Evolutionary conservation across 345 rosid genomes (phyloP).

Genomic region (Viola odorata): DNA sequence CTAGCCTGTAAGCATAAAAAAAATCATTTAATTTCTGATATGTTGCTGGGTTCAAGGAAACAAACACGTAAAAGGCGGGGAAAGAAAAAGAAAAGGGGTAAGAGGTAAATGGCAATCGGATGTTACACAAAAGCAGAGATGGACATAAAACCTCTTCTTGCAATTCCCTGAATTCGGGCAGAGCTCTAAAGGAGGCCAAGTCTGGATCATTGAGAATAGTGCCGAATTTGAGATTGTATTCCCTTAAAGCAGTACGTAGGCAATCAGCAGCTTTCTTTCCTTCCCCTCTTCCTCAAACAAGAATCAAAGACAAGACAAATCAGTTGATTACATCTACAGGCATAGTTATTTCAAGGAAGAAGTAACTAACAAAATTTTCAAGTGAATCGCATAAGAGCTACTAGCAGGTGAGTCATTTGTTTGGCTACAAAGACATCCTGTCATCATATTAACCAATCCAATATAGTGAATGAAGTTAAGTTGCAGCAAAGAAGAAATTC

Average conservation of each 20-base stretch:
- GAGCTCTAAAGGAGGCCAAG: constrained; percentile 85
- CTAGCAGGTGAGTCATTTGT: background rate
- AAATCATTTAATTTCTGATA: background rate
- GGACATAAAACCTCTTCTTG: constrained; percentile 72
- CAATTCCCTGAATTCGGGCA: constrained; percentile 87
- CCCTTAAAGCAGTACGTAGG: constrained; percentile 70
- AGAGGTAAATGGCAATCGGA: background rate
- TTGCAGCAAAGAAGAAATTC: background rate
- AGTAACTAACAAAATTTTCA: background rate
- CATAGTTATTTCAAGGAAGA: too few relatives aligned
- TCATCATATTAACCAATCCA: background rate
- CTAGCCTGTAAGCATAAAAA: constrained; percentile 55
- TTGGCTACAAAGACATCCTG: background rate
- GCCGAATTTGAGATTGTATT: constrained; percentile 84
- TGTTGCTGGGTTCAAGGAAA: background rate
- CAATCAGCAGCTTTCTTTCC: constrained; percentile 82
- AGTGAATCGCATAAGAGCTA: background rate
- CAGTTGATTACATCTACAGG: background rate
- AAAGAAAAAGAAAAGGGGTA: background rate
- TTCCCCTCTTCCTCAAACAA: constrained; percentile 60
- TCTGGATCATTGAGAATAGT: constrained; percentile 95
- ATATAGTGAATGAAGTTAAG: background rate
- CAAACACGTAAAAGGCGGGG: background rate
- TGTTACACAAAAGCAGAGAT: constrained; percentile 1
- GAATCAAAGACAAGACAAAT: constrained; percentile 4